Conservation (phyloP, 768 basidiomycete species). For the Mycena albidolilacea region DNA sequence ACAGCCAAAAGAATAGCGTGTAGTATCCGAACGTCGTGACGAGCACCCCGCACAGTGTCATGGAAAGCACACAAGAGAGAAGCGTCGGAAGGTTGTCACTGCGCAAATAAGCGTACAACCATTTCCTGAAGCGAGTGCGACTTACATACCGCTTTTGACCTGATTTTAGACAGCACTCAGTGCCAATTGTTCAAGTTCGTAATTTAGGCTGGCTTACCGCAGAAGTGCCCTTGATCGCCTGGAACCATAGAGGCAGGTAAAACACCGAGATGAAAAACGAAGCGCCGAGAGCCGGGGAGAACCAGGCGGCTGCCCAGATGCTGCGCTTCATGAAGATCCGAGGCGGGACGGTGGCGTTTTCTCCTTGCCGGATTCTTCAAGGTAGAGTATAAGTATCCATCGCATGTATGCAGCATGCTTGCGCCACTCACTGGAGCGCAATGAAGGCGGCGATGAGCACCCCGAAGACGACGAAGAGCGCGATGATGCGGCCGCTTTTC, state of each 20-base stretch:
- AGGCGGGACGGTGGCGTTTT: conserved; percentile 7
- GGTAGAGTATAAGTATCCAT: neutral
- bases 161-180: neutral
- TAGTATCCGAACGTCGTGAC: neutral
- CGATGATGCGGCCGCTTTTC: conserved; percentile 22
- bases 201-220: neutral
- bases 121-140: neutral
- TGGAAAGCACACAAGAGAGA: neutral
- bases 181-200: too few relatives aligned
- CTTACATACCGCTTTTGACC: conserved; percentile 4
- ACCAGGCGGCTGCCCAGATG: neutral
- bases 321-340: conserved; percentile 18
- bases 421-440: conserved; percentile 4
- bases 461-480: conserved; percentile 14
- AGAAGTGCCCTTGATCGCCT: conserved; percentile 5
- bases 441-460: conserved; percentile 1
- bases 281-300: neutral
- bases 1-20: neutral
- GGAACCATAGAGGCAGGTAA: conserved; percentile 3
- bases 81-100: conserved; percentile 3
- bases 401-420: neutral
- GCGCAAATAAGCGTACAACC: neutral
- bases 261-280: conserved; percentile 18
- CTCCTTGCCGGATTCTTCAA: conserved; percentile 9
- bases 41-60: neutral